Percentiles rank a stretch among this genome's conserved stretches.
Conservation (phyloP, 1,284 basidiomycete species). For the Pisolithus thermaeus region DNA sequence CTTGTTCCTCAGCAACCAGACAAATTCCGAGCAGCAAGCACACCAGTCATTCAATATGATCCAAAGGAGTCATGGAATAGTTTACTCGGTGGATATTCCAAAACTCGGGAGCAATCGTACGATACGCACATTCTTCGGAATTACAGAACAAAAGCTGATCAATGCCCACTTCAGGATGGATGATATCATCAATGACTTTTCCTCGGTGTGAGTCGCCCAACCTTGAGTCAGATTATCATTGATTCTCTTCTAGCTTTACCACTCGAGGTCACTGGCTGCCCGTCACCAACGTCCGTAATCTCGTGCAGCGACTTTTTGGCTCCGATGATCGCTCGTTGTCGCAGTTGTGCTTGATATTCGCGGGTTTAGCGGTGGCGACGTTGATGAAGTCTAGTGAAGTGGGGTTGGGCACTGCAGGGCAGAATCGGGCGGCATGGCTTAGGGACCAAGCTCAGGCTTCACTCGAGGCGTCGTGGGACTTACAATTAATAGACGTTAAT, state of each 20-base stretch:
- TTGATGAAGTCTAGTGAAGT: conserved; percentile 70
- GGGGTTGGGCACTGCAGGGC: conserved; percentile 46
- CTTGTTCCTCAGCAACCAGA: conserved; percentile 17
- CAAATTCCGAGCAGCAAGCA: conserved; percentile 34
- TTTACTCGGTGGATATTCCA: conserved; percentile 46
- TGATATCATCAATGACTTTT: conserved; percentile 48
- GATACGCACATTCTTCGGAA: conserved; percentile 12
- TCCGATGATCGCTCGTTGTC: conserved; percentile 46
- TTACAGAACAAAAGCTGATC: conserved; percentile 2
- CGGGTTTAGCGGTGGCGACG: conserved; percentile 62
- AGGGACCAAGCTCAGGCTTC: conserved; percentile 49
- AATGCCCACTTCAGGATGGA: conserved; percentile 35
- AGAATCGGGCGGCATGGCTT: conserved; percentile 47
- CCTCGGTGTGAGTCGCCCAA: conserved; percentile 43
- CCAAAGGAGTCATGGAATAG: conserved; percentile 61
- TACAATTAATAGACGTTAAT: conserved; percentile 51
- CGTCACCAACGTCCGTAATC: conserved; percentile 54
- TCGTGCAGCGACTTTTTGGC: conserved; percentile 49
- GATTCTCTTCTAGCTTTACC: conserved; percentile 34
- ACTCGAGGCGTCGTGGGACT: conserved; percentile 46
- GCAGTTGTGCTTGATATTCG: conserved; percentile 64
- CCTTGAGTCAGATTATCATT: conserved; percentile 3
- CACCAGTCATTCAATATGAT: conserved; percentile 38
- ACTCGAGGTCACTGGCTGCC: conserved; percentile 55
- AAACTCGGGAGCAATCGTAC: conserved; percentile 39